phyloP scores from a whole-genome alignment of 805 yeast genomes.

The Saccharomycopsis sp. region DNA sequence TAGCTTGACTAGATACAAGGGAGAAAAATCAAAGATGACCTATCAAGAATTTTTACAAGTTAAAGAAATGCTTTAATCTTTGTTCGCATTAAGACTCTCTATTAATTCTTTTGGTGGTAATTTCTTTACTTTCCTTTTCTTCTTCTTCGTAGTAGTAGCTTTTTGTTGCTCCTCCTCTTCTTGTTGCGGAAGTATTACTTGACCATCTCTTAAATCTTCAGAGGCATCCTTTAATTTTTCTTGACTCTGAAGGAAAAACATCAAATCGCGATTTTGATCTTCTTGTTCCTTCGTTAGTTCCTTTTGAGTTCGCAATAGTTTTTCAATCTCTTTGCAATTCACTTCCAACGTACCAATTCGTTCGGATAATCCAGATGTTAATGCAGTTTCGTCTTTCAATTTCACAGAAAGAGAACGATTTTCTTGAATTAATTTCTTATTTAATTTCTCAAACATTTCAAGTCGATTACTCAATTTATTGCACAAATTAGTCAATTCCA shows the following conservation, averaged over 20 bases:
- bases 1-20: slow-evolving; percentile 20
- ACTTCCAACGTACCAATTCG: slow-evolving; percentile 34
- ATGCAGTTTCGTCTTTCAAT: slow-evolving; percentile 40
- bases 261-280: slow-evolving; percentile 66
- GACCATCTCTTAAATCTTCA: slow-evolving; percentile 69
- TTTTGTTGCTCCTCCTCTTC: neutral
- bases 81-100: neutral
- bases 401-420: slow-evolving; percentile 29
- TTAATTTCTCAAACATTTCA: neutral
- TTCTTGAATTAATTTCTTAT: slow-evolving; percentile 20
- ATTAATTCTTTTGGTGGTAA: slow-evolving; percentile 11
- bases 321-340: slow-evolving; percentile 20
- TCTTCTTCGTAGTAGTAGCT: slow-evolving; percentile 12
- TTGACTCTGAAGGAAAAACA: slow-evolving; percentile 72
- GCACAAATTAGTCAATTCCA: slow-evolving; percentile 11
- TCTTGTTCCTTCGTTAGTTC: slow-evolving; percentile 45
- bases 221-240: slow-evolving; percentile 65
- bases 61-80: slow-evolving; percentile 2
- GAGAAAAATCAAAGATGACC: slow-evolving; percentile 19
- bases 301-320: slow-evolving; percentile 25
- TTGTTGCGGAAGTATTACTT: slow-evolving; percentile 36
- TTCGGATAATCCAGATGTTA: slow-evolving; percentile 36
- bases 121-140: slow-evolving; percentile 14
- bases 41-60: slow-evolving; percentile 17
- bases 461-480: too few species aligned